Evolutionary conservation across 2,329 filamentous ascomycete genomes (phyloP), one percentile per base, ranked within the genome.

Genomic region (Xylaria sp.): DNA sequence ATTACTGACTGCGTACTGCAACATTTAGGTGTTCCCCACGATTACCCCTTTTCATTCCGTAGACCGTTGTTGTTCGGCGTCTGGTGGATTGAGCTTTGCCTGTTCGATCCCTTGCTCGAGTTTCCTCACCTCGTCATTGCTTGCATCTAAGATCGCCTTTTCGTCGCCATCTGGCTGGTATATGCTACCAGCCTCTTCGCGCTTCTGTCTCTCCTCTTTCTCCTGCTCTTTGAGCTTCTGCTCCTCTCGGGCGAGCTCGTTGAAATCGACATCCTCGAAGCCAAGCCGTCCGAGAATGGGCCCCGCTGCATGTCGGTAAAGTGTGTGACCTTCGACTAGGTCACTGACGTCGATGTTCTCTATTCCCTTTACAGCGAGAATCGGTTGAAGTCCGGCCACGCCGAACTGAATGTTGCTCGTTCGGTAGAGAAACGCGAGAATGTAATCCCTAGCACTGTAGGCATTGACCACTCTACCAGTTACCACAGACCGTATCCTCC

Each of bases 341-440:
- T 90, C 86, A 70, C 88, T 90, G 28, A 90, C 88, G 71, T 92
- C 85, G 66, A 92, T 83, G 72, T 92, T 93, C 78, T 94, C 91
- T 64, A 91, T 83, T 48, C 87, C 87, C 62, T 85, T 83, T 1
- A 94, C 89, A 20, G 89, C 89, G 48, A 88, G 85, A 46, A 96
- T 88, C 8, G 88, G 86, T 77, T 97, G 92, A 18, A 98, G 82
- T 0, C 95, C 95, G 0, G 94, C 94, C 25, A 98, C 87, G 1
- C 95, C 94, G 67, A 91, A 90, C 73, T 97, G 92, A 39, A 96
- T 87, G 75, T 92, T 94, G 66, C 91, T 94, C 1, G 91, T 94
- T 50, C 95, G 90, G 80, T 97, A 97, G 41, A 98, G 84, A 78
- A 97, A 97, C 0, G 89, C 94, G 2, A 98, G 90, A 28, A 98